Evolutionary conservation across 78 protist species (phyloP).

Genomic region (Dictyostelium discoideum): DNA sequence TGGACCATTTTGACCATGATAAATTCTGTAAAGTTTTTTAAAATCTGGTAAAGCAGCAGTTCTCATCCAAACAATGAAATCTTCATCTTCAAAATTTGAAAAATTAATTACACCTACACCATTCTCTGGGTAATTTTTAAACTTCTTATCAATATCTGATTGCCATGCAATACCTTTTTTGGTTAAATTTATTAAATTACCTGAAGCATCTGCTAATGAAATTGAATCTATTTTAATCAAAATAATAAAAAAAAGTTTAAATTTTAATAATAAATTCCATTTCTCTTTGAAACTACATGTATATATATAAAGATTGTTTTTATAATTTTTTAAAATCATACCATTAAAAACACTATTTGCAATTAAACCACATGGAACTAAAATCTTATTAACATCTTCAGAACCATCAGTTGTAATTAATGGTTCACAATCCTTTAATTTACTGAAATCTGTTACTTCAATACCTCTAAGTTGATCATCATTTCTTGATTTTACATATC

Average conservation of each 20-base stretch:
- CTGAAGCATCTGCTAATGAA: neutral
- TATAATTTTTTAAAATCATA: neutral
- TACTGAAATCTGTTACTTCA: neutral
- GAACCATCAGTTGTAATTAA: slow-evolving; percentile 28
- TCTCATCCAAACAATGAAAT: slow-evolving; percentile 98
- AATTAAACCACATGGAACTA: slow-evolving; percentile 95
- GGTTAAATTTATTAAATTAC: slow-evolving; percentile 18
- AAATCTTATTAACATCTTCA: slow-evolving; percentile 3
- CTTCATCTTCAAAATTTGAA: slow-evolving; percentile 88
- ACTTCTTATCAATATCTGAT: slow-evolving; percentile 90
- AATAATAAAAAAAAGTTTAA: neutral
- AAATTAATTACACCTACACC: slow-evolving; percentile 37
- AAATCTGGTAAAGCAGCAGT: slow-evolving; percentile 96
- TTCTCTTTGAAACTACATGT: neutral
- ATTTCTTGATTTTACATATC: slow-evolving; percentile 83
- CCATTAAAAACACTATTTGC: slow-evolving; percentile 94
- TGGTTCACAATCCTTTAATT: slow-evolving; percentile 91
- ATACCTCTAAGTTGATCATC: slow-evolving; percentile 68
- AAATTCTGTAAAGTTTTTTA: slow-evolving; percentile 91
- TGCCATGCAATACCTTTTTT: slow-evolving; percentile 92
- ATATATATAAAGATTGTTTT: too few relatives aligned
- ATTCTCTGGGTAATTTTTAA: slow-evolving; percentile 68
- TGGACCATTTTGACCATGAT: slow-evolving; percentile 15
- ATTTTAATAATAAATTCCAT: neutral
- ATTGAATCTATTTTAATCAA: neutral